Base-by-base conservation (phyloP, 768 basidiomycete species). In the Gloeostereum incarnatum region DNA sequence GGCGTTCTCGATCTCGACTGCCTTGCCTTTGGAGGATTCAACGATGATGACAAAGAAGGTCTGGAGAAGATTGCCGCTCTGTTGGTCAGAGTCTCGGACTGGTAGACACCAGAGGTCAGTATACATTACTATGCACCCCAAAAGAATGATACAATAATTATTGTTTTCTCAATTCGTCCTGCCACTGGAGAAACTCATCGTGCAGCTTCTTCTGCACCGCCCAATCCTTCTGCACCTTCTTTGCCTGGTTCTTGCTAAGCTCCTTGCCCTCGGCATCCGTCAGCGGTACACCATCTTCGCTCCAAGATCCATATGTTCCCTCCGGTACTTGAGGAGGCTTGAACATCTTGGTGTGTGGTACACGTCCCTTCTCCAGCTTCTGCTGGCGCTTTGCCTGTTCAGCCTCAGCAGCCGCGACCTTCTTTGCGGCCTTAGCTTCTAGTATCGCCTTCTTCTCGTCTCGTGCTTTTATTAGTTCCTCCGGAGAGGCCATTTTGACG, bases 1-100 rank as follows among this genome's bases (percentile, higher is more conserved):
- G 78, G 78, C n/a, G 77, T 82, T 14, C 60, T 96, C 29, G 92
- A 97, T 60, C 63, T 97, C 31, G 93, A 96, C 53, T 92, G 87
- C 48, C 73, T 91, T 17, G 74, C 66, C 2, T 44, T 75, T 11
- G 60, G 53, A 4, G 89, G 78, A 2, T 97, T 94, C 50, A 70
- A 79, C 44, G 73, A 78, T 16, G 80, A 84, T 35, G 93, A 97
- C 57, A 62, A 66, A 51, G 55, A 54, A n/a, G 92, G 91, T 11
- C 56, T 96, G 43, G 80, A 87, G 61, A 70, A 60, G 48, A 83
- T 94, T 36, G 75, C 75, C 17, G 56, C 67, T 44, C 58, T 88
- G 37, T 58, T 91, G 18, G 75, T 75, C n/a, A 58, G 57, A 31
- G 62, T 68, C 16, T 81, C 77, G 48, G 69, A 81, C 51, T 86